These are phyloP conservation scores for Begonia peltatifolia DNA, from an alignment of 306 rosid genomes.

Conservation along the genomic window DNA sequence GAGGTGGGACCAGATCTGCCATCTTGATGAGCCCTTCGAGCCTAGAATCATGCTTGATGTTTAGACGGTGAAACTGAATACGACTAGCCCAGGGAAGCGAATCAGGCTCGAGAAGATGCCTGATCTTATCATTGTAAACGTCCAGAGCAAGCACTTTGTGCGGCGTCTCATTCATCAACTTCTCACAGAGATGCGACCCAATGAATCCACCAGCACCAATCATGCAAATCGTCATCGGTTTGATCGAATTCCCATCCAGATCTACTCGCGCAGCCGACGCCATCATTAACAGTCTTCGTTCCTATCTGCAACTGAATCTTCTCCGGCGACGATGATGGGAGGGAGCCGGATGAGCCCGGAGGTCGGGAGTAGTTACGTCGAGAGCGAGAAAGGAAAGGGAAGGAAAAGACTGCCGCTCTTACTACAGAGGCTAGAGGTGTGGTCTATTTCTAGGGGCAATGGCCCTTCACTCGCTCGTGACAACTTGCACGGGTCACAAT, in stretches of 20 bases:
- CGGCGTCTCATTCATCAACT: constrained; percentile 57
- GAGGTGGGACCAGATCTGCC: constrained; percentile 33
- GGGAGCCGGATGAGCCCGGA: background rate
- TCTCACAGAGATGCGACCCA: constrained; percentile 82
- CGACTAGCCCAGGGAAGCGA: constrained; percentile 33
- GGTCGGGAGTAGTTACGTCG: background rate
- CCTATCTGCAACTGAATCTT: background rate
- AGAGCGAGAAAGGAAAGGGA: background rate
- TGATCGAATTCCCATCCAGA: constrained; percentile 68
- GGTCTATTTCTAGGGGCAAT: too few relatives aligned
- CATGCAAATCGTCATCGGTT: constrained; percentile 73
- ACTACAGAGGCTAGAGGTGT: too few relatives aligned
- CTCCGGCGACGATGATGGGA: background rate
- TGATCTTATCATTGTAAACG: constrained; percentile 63
- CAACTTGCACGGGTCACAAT: too few relatives aligned
- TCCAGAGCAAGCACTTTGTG: constrained; percentile 68
- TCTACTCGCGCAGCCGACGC: constrained; percentile 46
- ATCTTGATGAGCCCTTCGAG: constrained; percentile 68
- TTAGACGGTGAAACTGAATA: constrained; percentile 46
- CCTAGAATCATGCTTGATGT: constrained; percentile 65
- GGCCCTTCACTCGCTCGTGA: too few relatives aligned
- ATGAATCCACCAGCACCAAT: constrained; percentile 90
- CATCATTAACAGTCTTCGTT: constrained; percentile 12
- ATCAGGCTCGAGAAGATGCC: constrained; percentile 38
- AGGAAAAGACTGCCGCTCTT: background rate